phyloP scores from a whole-genome alignment of 1,139 yeast species.

The Kodamaea ohmeri region DNA sequence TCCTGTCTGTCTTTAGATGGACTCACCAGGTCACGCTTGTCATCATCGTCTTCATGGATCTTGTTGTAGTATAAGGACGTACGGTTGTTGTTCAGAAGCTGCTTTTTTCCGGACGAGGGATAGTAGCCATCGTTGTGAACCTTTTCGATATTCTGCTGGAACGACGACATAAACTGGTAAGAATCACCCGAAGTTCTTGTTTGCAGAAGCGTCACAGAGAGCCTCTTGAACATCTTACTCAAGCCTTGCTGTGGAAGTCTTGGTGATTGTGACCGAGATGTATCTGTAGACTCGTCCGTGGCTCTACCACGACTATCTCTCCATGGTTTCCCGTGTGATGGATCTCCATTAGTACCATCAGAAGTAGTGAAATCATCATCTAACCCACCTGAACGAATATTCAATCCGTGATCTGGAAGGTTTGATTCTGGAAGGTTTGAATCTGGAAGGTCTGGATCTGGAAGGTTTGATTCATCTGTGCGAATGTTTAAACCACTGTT shows the following conservation, averaged over 20 bases:
- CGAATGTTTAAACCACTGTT: no score
- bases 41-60: conserved; percentile 21
- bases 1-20: neutral
- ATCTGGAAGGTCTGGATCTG: no score
- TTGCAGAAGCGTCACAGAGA: conserved; percentile 40
- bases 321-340: no score
- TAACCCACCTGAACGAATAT: no score
- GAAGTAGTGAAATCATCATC: no score
- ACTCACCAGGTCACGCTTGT: conserved; percentile 9
- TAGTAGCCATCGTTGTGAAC: conserved; percentile 17
- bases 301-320: no score
- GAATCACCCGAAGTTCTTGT: conserved; percentile 40
- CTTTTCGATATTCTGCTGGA: conserved; percentile 38
- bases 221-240: conserved; percentile 38
- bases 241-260: conserved; percentile 37
- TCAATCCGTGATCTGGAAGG: no score
- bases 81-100: conserved; percentile 15
- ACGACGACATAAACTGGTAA: conserved; percentile 39
- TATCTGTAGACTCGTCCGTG: no score
- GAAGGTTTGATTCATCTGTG: no score
- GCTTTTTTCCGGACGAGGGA: conserved; percentile 9
- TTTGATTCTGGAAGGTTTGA: no score
- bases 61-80: conserved; percentile 37
- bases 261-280: conserved; percentile 12
- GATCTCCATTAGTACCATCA: no score